Evolutionary conservation across 2,329 filamentous ascomycete genomes (phyloP).

Genomic region (Diplodia corticola): DNA sequence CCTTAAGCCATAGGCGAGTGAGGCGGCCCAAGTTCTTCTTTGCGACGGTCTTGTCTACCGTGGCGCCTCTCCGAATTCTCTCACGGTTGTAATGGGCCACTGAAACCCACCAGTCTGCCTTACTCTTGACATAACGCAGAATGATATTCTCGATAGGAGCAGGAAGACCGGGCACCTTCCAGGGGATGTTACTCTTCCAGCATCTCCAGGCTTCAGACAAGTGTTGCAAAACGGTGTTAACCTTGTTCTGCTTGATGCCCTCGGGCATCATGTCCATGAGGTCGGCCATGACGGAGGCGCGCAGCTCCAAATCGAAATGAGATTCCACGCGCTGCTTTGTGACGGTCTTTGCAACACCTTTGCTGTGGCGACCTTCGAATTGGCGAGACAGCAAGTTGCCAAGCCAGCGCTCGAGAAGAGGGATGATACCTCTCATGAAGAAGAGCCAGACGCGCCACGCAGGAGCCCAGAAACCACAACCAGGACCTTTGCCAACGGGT

Average conservation of each 20-base stretch:
- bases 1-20: conserved; percentile 94
- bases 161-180: conserved; percentile 96
- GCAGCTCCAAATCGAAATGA: conserved; percentile 94
- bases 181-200: conserved; percentile 99
- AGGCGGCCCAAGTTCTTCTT: conserved; percentile 98
- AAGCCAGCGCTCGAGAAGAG: conserved; percentile 93
- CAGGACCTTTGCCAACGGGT: conserved; percentile 93
- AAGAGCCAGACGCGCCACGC: conserved; percentile 99
- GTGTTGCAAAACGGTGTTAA: conserved; percentile 96
- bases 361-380: conserved; percentile 97
- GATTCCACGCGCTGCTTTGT: conserved; percentile 99
- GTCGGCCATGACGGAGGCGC: conserved; percentile 98
- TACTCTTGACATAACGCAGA: conserved; percentile 96
- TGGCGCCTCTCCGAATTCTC: conserved; percentile 91
- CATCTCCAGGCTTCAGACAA: conserved; percentile 97
- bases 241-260: conserved; percentile 98
- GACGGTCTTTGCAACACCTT: conserved; percentile 97
- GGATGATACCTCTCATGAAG: conserved; percentile 98
- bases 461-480: conserved; percentile 98
- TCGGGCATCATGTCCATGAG: conserved; percentile 99
- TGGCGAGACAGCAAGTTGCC: conserved; percentile 95
- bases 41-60: conserved; percentile 97
- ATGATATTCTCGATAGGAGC: conserved; percentile 99
- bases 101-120: conserved; percentile 99
- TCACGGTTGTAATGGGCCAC: conserved; percentile 99